Evolutionary conservation across 2,329 filamentous ascomycete species (phyloP).

Genomic region (Alternaria sp.): DNA sequence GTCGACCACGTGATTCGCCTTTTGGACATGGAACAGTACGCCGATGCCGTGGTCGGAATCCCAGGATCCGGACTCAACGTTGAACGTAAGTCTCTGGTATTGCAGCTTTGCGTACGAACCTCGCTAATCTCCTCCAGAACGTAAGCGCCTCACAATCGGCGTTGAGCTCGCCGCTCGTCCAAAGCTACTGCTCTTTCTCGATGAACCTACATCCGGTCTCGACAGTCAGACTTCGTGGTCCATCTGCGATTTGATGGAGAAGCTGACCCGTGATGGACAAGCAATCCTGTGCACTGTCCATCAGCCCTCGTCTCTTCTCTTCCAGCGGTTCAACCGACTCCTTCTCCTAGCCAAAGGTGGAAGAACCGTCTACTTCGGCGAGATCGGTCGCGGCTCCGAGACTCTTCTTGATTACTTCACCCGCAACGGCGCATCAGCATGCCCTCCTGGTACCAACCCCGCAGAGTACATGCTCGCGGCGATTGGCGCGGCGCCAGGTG

Average conservation of each 20-base stretch:
- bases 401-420: constrained; percentile 75
- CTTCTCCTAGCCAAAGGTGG: constrained; percentile 77
- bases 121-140: constrained; percentile 43
- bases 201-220: constrained; percentile 81
- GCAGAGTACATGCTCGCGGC: constrained; percentile 75
- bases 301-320: constrained; percentile 88
- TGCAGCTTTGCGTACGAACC: neutral
- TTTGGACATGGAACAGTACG: constrained; percentile 72
- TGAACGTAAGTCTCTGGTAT: constrained; percentile 50
- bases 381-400: constrained; percentile 71
- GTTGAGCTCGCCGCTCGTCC: constrained; percentile 49
- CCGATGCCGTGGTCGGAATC: constrained; percentile 24
- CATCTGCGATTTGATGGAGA: constrained; percentile 81
- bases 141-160: constrained; percentile 66
- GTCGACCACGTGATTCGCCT: constrained; percentile 87
- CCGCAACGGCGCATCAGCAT: constrained; percentile 68
- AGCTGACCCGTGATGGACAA: constrained; percentile 76
- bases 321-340: constrained; percentile 83
- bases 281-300: constrained; percentile 94
- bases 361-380: constrained; percentile 77
- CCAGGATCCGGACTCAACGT: constrained; percentile 32
- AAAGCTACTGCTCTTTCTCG: constrained; percentile 57
- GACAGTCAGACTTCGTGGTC: constrained; percentile 84
- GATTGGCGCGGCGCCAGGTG: constrained; percentile 41
- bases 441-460: constrained; percentile 71